A percentile compares a stretch with the other conserved stretches of the same genome.
Conservation (phyloP, 768 basidiomycete genomes). For the Roridomyces roridus region DNA sequence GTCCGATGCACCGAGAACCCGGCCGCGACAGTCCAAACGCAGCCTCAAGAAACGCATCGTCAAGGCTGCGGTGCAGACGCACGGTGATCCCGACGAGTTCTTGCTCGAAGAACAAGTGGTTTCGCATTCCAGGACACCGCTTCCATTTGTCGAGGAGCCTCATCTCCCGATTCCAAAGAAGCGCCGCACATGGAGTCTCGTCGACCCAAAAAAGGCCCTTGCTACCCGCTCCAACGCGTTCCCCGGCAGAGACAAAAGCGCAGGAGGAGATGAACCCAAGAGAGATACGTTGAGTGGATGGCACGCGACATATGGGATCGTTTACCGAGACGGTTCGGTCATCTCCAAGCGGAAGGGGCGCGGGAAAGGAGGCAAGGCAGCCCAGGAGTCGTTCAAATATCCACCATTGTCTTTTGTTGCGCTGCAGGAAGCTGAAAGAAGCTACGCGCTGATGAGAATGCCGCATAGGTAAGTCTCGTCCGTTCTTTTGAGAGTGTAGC, state of each 20-base stretch:
- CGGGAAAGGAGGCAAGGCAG: not conserved
- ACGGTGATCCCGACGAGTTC: conserved; percentile 10
- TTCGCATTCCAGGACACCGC: conserved; percentile 3
- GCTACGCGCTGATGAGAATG: conserved; percentile 10
- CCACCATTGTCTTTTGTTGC: conserved; percentile 17
- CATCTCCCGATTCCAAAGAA: not conserved
- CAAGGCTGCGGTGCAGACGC: conserved; percentile 14
- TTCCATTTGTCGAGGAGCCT: conserved; percentile 2
- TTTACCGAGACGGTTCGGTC: conserved; percentile 3
- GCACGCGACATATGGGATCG: not conserved
- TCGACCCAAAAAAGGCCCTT: conserved; percentile 17
- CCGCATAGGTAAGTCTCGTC: not conserved
- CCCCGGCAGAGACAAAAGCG: not conserved
- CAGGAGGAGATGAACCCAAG: not conserved
- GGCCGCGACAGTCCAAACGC: not conserved
- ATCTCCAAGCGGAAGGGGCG: conserved; percentile 3
- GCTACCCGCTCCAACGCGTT: conserved; percentile 16
- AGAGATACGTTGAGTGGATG: conserved; percentile 14
- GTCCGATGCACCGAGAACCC: not conserved
- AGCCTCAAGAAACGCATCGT: conserved; percentile 17
- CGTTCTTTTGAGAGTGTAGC: not conserved
- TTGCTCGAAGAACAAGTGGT: not conserved
- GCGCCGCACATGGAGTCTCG: conserved; percentile 15
- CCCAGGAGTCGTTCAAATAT: not conserved
- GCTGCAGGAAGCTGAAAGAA: conserved; percentile 13